Percentiles rank a stretch among this genome's conserved stretches.
Conservation (phyloP, 352 stramenopile species). For the Phytopythium montanum region DNA sequence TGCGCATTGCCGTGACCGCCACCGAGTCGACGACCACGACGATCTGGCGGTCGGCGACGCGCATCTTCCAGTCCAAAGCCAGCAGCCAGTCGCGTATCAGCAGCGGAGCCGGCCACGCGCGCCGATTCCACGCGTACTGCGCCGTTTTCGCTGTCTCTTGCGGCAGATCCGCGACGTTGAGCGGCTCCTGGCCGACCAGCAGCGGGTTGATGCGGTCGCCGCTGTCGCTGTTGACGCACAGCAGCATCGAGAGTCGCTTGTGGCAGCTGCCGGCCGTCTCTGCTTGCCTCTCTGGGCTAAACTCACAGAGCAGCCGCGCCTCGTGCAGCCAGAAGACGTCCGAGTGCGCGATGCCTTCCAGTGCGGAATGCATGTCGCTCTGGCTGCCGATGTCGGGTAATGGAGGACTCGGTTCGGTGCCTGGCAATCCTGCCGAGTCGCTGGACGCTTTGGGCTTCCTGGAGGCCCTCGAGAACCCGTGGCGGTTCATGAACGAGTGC, state of each 20-base stretch:
- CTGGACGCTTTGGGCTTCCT: conserved; percentile 10
- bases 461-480: conserved; percentile 52
- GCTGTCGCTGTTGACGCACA: conserved; percentile 65
- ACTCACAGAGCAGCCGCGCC: conserved; percentile 48
- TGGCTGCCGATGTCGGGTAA: conserved; percentile 38
- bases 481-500: conserved; percentile 75
- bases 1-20: conserved; percentile 53
- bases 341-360: conserved; percentile 39
- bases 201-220: conserved; percentile 70
- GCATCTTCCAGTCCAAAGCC: conserved; percentile 75
- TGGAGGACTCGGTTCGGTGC: not conserved
- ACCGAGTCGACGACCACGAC: conserved; percentile 63
- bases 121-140: conserved; percentile 68
- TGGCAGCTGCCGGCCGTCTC: conserved; percentile 4
- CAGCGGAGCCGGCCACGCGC: conserved; percentile 67
- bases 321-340: conserved; percentile 81
- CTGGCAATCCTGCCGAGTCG: conserved; percentile 10
- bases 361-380: conserved; percentile 39
- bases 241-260: conserved; percentile 51
- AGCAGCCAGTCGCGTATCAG: conserved; percentile 78
- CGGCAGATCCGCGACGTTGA: conserved; percentile 13
- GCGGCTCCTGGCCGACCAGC: conserved; percentile 42
- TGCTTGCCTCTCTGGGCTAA: conserved; percentile 29
- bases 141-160: conserved; percentile 17
- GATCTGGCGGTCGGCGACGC: conserved; percentile 63